A percentile compares a stretch with the other conserved stretches of the same genome.
Evolutionary conservation across 768 basidiomycete species (phyloP).

Genomic region (Termitomyces sp.): DNA sequence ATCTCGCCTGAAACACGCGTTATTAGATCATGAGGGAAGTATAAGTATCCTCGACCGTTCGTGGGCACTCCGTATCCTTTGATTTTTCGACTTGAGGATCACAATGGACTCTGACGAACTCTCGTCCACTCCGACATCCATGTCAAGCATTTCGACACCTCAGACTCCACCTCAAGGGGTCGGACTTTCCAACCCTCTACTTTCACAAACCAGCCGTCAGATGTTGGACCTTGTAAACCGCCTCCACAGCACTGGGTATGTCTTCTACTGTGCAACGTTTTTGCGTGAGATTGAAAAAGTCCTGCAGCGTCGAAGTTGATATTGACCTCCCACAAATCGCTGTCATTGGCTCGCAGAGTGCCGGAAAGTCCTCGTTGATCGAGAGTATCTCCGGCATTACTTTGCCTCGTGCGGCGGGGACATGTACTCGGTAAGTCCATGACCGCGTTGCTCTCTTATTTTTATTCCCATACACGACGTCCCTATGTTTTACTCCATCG

Average conservation of each 20-base stretch:
- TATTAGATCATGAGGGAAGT: not conserved
- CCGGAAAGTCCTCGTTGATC: constrained; percentile 75
- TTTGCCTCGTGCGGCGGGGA: constrained; percentile 67
- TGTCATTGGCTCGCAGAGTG: constrained; percentile 70
- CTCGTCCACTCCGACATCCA: not conserved
- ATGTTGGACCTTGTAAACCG: constrained; percentile 55
- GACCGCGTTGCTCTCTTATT: not conserved
- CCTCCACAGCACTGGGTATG: constrained; percentile 52
- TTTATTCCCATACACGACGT: not conserved
- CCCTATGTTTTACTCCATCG: not conserved
- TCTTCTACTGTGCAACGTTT: not conserved
- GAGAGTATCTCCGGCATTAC: constrained; percentile 74
- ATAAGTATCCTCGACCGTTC: not conserved
- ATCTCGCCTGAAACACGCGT: not conserved
- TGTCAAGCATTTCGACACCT: not conserved
- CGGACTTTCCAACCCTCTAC: constrained; percentile 42
- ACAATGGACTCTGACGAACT: not conserved
- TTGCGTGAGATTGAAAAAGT: not conserved
- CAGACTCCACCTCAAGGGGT: constrained; percentile 39
- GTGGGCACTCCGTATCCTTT: not conserved
- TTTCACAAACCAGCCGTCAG: constrained; percentile 33
- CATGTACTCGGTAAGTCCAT: constrained; percentile 59
- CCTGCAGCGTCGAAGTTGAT: constrained; percentile 60
- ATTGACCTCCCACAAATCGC: constrained; percentile 73
- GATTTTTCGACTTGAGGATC: not conserved